Conservation (phyloP, 23 red algal genomes). For the Gracilaria vermiculophylla region DNA sequence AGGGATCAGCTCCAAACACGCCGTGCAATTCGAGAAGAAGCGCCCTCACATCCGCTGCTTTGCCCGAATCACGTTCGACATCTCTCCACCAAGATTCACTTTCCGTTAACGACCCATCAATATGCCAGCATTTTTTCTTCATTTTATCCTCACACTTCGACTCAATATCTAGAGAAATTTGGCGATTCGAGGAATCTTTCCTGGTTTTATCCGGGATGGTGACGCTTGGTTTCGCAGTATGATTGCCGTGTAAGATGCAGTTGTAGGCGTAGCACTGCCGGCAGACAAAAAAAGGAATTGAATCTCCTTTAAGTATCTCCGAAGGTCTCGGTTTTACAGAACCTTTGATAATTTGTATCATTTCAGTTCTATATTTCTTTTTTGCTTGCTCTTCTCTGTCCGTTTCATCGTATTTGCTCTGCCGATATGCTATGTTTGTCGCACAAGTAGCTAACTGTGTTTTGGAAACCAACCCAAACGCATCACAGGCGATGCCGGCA, state of each 20-base stretch:
- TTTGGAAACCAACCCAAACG: not conserved
- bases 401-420: constrained; percentile 36
- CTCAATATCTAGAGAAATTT: constrained; percentile 14
- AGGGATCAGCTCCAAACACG: constrained; percentile 41
- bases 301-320: constrained; percentile 46
- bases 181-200: constrained; percentile 23
- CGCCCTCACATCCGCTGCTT: not conserved
- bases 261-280: constrained; percentile 63
- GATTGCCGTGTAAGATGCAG: constrained; percentile 49
- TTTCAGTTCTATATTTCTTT: not conserved
- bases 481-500: not conserved
- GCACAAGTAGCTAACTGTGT: not conserved
- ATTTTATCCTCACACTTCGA: constrained; percentile 16
- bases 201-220: constrained; percentile 23
- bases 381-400: constrained; percentile 9
- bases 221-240: constrained; percentile 21
- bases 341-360: not conserved
- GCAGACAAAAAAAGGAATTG: constrained; percentile 58
- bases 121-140: constrained; percentile 32
- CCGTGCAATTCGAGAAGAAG: constrained; percentile 20
- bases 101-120: not conserved
- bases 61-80: not conserved
- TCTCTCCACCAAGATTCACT: constrained; percentile 15
- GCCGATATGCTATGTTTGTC: not conserved
- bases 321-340: not conserved